A percentile compares a stretch with the other conserved stretches of the same genome.
Conservation (phyloP, 345 rosid species). For the Trapa incisa region DNA sequence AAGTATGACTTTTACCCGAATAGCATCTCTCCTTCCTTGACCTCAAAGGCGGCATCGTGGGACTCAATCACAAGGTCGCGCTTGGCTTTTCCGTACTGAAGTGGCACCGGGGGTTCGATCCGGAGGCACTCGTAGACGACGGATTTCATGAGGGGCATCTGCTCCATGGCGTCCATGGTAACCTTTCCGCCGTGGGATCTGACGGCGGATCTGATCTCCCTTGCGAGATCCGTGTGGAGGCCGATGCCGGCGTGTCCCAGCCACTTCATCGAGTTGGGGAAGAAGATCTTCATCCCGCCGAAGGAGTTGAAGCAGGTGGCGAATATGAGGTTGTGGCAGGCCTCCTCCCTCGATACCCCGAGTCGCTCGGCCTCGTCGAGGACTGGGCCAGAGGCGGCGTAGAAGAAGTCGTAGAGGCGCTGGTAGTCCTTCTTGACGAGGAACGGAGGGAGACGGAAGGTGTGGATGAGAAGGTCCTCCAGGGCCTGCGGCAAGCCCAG, state of each 20-base stretch:
- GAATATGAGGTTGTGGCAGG: conserved; percentile 68
- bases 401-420: conserved; percentile 66
- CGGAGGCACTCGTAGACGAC: conserved; percentile 68
- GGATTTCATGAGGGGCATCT: conserved; percentile 70
- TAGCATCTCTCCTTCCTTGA: conserved; percentile 68
- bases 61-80: conserved; percentile 57
- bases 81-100: conserved; percentile 62
- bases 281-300: conserved; percentile 65
- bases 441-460: conserved; percentile 46
- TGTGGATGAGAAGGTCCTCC: conserved; percentile 46
- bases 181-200: conserved; percentile 52
- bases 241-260: conserved; percentile 56
- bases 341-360: conserved; percentile 71
- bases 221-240: conserved; percentile 48
- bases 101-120: conserved; percentile 74
- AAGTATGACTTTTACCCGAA: conserved; percentile 23
- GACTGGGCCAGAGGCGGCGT: conserved; percentile 33
- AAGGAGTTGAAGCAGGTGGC: conserved; percentile 80
- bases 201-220: conserved; percentile 61
- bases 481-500: conserved; percentile 50
- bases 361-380: conserved; percentile 57
- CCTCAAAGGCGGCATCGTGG: conserved; percentile 65
- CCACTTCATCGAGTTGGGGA: conserved; percentile 56
- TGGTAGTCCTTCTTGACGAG: conserved; percentile 56
- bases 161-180: conserved; percentile 62